Evolutionary conservation across 495 filamentous ascomycete genomes (phyloP), one percentile per base, ranked within the genome.

Genomic region (Penicillium manginii): DNA sequence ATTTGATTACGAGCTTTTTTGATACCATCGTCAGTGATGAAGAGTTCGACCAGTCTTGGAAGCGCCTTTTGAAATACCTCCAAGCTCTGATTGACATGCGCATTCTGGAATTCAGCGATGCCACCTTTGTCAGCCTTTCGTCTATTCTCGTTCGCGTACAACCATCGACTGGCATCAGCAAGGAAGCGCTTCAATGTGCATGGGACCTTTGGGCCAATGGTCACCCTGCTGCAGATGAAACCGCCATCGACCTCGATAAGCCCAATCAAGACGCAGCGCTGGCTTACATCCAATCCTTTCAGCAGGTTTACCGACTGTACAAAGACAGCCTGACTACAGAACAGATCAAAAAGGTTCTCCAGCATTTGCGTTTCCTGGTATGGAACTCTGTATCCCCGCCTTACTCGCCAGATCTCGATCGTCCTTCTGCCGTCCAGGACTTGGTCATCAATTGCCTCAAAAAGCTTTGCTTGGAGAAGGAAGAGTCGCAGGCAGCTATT

Each of bases 361-460:
- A 72, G 9, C 78, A 87, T 56, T 67, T 90, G 23, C 74, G 72
- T 66, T 73, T 72, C 73, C 92, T 88, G 65, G 85, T 76, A 62
- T 81, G 73, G 75, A 89, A 75, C 67, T 94, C 92, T 4, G 86
- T 90, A 22, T 83, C 84, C n/a, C 83, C 88, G 2, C 75, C 83
- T 15, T 97, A 97, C 65, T 87, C 89, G 33, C 85, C 84, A 33
- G 94, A 97, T 73, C 78, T 92, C n/a, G 93, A 97, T 51, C 86
- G 85, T 55, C 80, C 90, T 57, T 97, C 92, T 1, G 81, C 85
- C 9, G 70, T 98, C 8, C 94, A 98, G 67, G 82, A 72, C 11
- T 79, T 88, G 61, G 86, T 93, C 15, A 72, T 94, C 14, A 86
- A 91, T 21, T 86, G 84, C 39, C 75, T 96, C 39, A 88, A 86